A percentile compares a stretch with the other conserved stretches of the same genome.
These are phyloP conservation scores for Mycena rosella DNA, from an alignment of 768 basidiomycete species.

Conservation along the genomic window DNA sequence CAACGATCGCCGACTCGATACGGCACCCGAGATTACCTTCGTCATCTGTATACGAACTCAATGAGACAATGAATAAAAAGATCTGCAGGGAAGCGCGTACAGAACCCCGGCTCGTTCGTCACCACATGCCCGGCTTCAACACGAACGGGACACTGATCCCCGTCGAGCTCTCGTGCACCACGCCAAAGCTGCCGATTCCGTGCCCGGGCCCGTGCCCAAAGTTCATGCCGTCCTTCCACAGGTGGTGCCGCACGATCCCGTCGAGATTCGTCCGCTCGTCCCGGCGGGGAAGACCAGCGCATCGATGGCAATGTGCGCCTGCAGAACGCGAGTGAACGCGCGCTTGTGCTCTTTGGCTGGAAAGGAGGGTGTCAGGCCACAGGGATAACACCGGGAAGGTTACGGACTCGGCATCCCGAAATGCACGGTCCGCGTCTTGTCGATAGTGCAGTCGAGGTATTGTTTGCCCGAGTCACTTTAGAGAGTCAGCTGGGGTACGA, in stretches of 20 bases:
- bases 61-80: too few relatives aligned
- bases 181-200: constrained; percentile 39
- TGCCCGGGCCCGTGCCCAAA: constrained; percentile 74
- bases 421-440: constrained; percentile 73
- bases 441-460: constrained; percentile 80
- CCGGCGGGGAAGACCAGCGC: constrained; percentile 72
- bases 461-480: constrained; percentile 79
- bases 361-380: background rate
- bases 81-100: too few relatives aligned
- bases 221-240: constrained; percentile 70
- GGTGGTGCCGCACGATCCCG: constrained; percentile 70
- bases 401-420: constrained; percentile 67
- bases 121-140: constrained; percentile 69
- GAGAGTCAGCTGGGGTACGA: constrained; percentile 13
- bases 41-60: too few relatives aligned
- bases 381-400: background rate
- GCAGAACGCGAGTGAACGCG: constrained; percentile 77
- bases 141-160: constrained; percentile 57
- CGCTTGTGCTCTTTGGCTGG: constrained; percentile 66
- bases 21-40: constrained; percentile 37
- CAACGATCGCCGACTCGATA: constrained; percentile 35
- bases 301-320: constrained; percentile 79
- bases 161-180: constrained; percentile 37
- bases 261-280: constrained; percentile 55
- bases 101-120: constrained; percentile 83